Percentiles rank a stretch among this genome's conserved stretches.
These are phyloP conservation scores for Yamadazyma pseudoaaseri DNA, from an alignment of 1,139 yeast genomes.

Conservation along the genomic window DNA sequence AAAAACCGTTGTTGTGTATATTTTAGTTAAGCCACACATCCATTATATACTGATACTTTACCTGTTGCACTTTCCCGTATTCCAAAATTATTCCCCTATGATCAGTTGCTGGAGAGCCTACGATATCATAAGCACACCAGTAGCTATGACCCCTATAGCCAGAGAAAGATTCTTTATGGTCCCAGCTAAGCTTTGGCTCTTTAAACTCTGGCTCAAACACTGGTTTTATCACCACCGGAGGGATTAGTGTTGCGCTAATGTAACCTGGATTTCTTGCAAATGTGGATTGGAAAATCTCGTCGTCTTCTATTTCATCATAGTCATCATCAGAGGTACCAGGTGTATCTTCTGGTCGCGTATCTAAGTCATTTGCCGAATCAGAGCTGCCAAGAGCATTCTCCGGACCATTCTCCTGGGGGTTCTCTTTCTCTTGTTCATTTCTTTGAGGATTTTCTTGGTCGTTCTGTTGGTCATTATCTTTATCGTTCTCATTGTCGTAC, in stretches of 20 bases:
- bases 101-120: constrained; percentile 23
- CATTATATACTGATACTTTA: constrained; percentile 15
- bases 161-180: constrained; percentile 15
- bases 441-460: neutral
- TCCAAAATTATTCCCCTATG: constrained; percentile 18
- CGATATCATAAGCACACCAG: constrained; percentile 38
- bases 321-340: neutral
- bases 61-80: constrained; percentile 13
- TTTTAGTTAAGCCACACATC: constrained; percentile 21
- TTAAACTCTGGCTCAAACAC: constrained; percentile 14
- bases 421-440: neutral
- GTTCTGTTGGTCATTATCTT: neutral
- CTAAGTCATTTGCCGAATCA: neutral
- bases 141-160: constrained; percentile 19
- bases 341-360: neutral
- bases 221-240: constrained; percentile 20
- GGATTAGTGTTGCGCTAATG: constrained; percentile 21
- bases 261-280: constrained; percentile 20
- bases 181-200: constrained; percentile 24
- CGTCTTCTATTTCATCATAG: constrained; percentile 3
- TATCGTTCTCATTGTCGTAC: neutral
- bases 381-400: neutral
- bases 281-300: constrained; percentile 8
- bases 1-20: neutral
- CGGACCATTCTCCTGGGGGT: neutral